Conservation (phyloP, 2,329 filamentous ascomycete species). For the Leptographium lundbergii region DNA sequence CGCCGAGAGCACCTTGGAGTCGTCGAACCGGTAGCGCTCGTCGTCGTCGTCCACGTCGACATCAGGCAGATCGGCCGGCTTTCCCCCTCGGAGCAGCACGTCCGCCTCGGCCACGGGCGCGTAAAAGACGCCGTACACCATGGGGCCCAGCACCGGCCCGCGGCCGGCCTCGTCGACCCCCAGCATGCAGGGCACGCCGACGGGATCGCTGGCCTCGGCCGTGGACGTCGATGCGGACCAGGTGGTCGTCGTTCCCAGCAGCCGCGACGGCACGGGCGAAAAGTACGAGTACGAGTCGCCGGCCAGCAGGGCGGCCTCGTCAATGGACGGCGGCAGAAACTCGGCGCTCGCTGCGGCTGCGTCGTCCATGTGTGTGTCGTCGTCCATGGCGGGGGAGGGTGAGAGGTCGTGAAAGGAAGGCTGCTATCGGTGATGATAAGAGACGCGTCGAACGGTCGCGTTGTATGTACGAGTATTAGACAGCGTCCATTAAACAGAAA, state of each 20-base stretch:
- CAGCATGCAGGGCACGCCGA: conserved; percentile 54
- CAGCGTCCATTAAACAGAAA: not conserved
- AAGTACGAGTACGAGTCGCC: conserved; percentile 62
- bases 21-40: conserved; percentile 73
- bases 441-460: not conserved
- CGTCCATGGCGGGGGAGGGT: not conserved
- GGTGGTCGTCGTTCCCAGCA: conserved; percentile 19
- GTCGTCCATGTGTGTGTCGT: conserved; percentile 25
- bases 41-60: conserved; percentile 1
- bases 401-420: not conserved
- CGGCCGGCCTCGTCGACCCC: conserved; percentile 91
- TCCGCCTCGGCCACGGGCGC: conserved; percentile 62
- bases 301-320: conserved; percentile 39
- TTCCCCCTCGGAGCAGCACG: conserved; percentile 50
- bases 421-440: not conserved
- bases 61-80: not conserved
- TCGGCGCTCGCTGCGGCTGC: conserved; percentile 17
- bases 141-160: conserved; percentile 78
- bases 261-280: conserved; percentile 51
- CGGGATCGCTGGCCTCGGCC: not conserved
- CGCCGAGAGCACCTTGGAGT: conserved; percentile 83
- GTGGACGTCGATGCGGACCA: too few relatives aligned
- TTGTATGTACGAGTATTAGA: not conserved
- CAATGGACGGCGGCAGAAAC: conserved; percentile 60
- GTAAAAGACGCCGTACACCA: conserved; percentile 61